Evolutionary conservation across 176 grass and related monocot species (phyloP).

Genomic region (Triticum monococcum): DNA sequence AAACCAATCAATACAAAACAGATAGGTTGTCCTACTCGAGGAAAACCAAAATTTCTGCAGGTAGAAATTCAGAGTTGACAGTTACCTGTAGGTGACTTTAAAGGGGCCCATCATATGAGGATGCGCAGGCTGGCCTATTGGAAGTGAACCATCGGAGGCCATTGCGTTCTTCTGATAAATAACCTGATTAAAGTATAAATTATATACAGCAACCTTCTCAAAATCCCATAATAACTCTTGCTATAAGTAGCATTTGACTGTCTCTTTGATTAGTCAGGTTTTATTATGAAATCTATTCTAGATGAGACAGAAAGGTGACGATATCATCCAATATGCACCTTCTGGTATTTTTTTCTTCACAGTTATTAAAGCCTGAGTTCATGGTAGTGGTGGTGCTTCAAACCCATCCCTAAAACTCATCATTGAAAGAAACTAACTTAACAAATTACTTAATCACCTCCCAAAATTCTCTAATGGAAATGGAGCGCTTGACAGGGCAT

Average conservation of each 20-base stretch:
- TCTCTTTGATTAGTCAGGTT: background rate
- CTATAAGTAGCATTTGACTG: background rate
- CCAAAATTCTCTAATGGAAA: background rate
- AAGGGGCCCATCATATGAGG: conserved; percentile 53
- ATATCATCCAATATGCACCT: background rate
- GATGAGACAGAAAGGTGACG: background rate
- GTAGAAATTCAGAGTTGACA: background rate
- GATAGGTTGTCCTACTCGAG: conserved; percentile 12
- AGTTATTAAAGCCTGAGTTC: background rate
- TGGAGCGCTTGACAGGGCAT: background rate
- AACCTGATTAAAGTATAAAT: conserved; percentile 30
- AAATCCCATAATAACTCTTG: conserved; percentile 15
- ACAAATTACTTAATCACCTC: background rate
- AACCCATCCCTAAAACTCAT: background rate
- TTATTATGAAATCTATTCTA: conserved; percentile 6
- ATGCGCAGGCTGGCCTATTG: conserved; percentile 43
- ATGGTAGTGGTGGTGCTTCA: background rate
- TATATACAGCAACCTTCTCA: background rate
- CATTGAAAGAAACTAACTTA: background rate
- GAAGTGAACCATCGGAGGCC: conserved; percentile 41
- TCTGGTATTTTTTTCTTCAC: background rate
- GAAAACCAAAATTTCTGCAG: background rate
- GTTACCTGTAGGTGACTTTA: conserved; percentile 94
- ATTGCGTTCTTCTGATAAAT: conserved; percentile 56
- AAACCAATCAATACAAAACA: conserved; percentile 36